Base-by-base conservation (phyloP, 129 eudicot genomes). In the Helianthus tuberosus region DNA sequence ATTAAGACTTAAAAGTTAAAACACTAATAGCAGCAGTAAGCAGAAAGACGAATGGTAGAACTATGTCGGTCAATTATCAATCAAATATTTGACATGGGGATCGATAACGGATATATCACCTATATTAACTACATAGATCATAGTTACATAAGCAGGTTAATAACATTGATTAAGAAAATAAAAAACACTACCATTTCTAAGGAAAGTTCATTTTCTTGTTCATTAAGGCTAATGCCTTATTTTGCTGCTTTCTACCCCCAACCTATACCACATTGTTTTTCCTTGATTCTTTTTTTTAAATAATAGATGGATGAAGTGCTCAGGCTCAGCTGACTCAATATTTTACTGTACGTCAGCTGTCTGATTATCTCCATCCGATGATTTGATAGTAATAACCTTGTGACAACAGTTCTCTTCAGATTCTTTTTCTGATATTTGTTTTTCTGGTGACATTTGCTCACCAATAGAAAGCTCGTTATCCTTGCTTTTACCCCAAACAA, bases 401-500 rank as follows among this genome's bases (percentile, higher is more conserved):
- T 81, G 78, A 27, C 80, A 69, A 23, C 78, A 32, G 27, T 52
- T 68, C 46, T 69, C 78, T 58, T 81, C 73, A 39, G 14, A 62
- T 15, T 65, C 69, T 49, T 77, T 77, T 11, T 17, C 73, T 15
- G 5, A 14, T 9, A 73, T 57, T 74, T 85, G 68, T 35, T 74
- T 76, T n/a, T 73, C 85, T 15, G 70, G 81, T 66, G 68, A 46
- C 54, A 77, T 84, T 79, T 77, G 69, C 66, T 74, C 85, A 39
- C 63, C 89, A 38, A 76, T 68, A 20, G 74, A 29, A 64, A 86
- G 57, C 51, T 86, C 48, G 47, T 83, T 62, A 73, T 94, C 99
- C 71, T 90, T 85, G 77, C 95, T 88, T 77, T 94, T 94, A 53
- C 99, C 99, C 99, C 99, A 94, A 0, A 94, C 88, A 38, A 91